These are phyloP conservation scores for Mucor lusitanicus DNA, from an alignment of 371 early-diverging fungal genomes.

Conservation along the genomic window DNA sequence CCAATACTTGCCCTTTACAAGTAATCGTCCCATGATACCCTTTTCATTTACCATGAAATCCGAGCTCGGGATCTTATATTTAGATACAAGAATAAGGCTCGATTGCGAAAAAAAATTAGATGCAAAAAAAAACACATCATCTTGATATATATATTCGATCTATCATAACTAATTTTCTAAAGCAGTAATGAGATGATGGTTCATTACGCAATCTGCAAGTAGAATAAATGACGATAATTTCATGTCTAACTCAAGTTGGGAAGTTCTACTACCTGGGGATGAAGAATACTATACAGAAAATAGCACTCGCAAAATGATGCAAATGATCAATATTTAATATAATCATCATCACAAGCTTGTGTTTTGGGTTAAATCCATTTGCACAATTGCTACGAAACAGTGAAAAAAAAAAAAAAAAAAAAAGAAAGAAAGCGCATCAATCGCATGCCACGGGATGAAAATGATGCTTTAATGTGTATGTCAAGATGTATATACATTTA, in stretches of 20 bases:
- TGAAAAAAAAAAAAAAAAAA: background rate
- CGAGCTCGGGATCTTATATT: slow-evolving; percentile 14
- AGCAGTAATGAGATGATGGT: background rate
- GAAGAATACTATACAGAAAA: background rate
- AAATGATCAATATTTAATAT: background rate
- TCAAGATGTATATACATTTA: background rate
- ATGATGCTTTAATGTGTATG: background rate
- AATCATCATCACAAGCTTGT: background rate
- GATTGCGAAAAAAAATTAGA: background rate
- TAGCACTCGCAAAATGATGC: background rate
- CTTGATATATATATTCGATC: background rate
- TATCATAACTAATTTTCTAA: background rate
- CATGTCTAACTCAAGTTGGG: background rate
- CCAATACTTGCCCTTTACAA: slow-evolving; percentile 5
- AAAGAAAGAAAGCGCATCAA: background rate
- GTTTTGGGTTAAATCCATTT: background rate
- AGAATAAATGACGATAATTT: background rate
- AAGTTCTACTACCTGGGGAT: background rate
- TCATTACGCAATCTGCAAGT: background rate
- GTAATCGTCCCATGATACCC: slow-evolving; percentile 19
- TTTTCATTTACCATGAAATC: slow-evolving; percentile 20
- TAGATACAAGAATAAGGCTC: background rate
- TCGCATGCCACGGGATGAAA: background rate
- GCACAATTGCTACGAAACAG: background rate
- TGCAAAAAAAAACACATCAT: background rate